Base-by-base conservation (phyloP, 225 moss, liverwort and hornwort species). In the Thuidium tamariscinum region DNA sequence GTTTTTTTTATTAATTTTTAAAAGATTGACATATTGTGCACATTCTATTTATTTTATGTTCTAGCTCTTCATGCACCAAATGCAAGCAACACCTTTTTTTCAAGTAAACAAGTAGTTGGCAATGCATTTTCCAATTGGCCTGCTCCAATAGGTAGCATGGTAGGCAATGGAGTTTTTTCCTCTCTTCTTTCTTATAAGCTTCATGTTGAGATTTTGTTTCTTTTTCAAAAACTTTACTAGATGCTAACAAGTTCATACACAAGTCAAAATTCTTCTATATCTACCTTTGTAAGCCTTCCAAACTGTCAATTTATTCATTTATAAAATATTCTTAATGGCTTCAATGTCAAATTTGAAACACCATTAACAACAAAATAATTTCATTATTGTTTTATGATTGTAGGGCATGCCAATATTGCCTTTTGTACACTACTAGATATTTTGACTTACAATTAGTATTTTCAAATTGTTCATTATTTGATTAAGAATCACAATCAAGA, bases 51-150 rank as follows among this genome's bases (percentile, higher is more conserved):
- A n/a, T 96, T 61, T 95, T 91, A 41, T 71, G 62, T 54, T 96
- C 96, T 82, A 97, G 83, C 54, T 96, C 96, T 80, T 94, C 84
- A 44, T 97, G 91, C 46, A 96, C 90, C 74, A 93, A 91, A 29
- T 87, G 86, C 63, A 97, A 86, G 75, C 6, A 97, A 94, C 11
- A 83, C 87, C 3, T 91, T 88, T 68, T 95, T 95, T 57, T 97
- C 95, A 44, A 96, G 85, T 75, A 97, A 89, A 34, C 94, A 74
- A 83, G 95, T 96, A n/a, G 95, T 89, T 3, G 93, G 95, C 76
- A 95, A 54, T 59, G 96, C 90, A 74, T 95, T 95, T 34, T 97
- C 93, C 52, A 95, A 55, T 60, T 95, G 86, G 11, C 93, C 90
- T 30, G 59, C 89, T 65, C 83, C 90, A 23, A 91, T 12, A 8